A percentile compares a stretch with the other conserved stretches of the same genome.
phyloP scores from a whole-genome alignment of 1,284 basidiomycete species.

The Flammula alnicola region DNA sequence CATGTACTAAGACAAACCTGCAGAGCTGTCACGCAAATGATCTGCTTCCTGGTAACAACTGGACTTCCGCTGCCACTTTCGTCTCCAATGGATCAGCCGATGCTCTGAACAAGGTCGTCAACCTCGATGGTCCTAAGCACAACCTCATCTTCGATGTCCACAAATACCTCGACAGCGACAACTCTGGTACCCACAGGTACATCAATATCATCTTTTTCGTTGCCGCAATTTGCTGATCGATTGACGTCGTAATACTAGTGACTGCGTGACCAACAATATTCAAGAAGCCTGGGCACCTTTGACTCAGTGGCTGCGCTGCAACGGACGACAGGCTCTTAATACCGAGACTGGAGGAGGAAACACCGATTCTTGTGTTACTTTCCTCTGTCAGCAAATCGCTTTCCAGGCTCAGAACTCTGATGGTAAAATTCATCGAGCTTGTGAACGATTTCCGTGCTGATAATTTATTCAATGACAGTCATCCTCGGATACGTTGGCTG shows the following conservation, averaged over 20 bases:
- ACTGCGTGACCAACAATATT: slow-evolving; percentile 58
- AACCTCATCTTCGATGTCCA: slow-evolving; percentile 66
- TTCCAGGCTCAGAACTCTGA: slow-evolving; percentile 58
- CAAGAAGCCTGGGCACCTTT: slow-evolving; percentile 52
- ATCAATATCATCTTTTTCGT: slow-evolving; percentile 11
- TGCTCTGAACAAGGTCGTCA: slow-evolving; percentile 53
- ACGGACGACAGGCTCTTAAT: slow-evolving; percentile 63
- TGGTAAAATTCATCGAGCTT: slow-evolving; percentile 28
- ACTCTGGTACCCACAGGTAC: slow-evolving; percentile 46
- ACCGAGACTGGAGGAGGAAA: slow-evolving; percentile 68
- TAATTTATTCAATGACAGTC: slow-evolving; percentile 9
- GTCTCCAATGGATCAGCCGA: slow-evolving; percentile 57
- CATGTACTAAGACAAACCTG: too few species aligned
- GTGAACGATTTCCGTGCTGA: neutral
- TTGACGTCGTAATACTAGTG: slow-evolving; percentile 18
- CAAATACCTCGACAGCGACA: slow-evolving; percentile 66
- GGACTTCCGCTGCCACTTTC: slow-evolving; percentile 53
- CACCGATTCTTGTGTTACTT: slow-evolving; percentile 48
- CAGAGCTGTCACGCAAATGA: slow-evolving; percentile 52
- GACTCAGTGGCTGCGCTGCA: slow-evolving; percentile 51
- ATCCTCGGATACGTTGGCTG: slow-evolving; percentile 27
- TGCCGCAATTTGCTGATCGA: slow-evolving; percentile 11
- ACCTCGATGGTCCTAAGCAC: slow-evolving; percentile 53
- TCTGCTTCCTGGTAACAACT: slow-evolving; percentile 61
- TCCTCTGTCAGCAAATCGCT: slow-evolving; percentile 52